A percentile compares a stretch with the other conserved stretches of the same genome.
Evolutionary conservation across 495 filamentous ascomycete species (phyloP).

Genomic region (Hyaloscypha variabilis): DNA sequence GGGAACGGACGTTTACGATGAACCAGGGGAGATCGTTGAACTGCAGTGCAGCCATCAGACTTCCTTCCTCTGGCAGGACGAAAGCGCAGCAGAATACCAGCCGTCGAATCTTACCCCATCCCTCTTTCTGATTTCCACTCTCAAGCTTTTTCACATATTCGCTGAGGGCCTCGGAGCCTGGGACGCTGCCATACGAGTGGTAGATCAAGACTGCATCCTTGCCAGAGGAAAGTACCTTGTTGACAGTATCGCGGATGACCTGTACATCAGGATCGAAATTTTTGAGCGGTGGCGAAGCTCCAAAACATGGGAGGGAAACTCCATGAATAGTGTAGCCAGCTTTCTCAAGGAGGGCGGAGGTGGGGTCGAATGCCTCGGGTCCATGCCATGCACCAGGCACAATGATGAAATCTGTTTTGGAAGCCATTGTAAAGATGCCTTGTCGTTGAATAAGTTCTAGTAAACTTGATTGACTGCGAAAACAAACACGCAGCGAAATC

Average conservation of each 20-base stretch:
- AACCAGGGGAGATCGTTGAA: constrained; percentile 22
- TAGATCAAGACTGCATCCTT: constrained; percentile 41
- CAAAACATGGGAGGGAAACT: constrained; percentile 4
- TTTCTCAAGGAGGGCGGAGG: constrained; percentile 16
- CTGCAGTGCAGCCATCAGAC: constrained; percentile 17
- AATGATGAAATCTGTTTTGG: constrained; percentile 25
- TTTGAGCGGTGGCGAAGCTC: constrained; percentile 11
- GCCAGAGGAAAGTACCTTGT: constrained; percentile 39
- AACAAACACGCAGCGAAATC: background rate
- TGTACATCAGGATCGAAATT: constrained; percentile 35
- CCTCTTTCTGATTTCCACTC: constrained; percentile 13
- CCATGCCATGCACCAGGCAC: constrained; percentile 27
- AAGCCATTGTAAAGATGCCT: background rate
- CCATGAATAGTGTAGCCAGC: constrained; percentile 18
- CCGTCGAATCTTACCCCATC: constrained; percentile 17
- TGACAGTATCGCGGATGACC: constrained; percentile 61
- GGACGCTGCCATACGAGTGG: constrained; percentile 44
- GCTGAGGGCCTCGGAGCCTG: constrained; percentile 39
- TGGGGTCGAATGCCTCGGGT: constrained; percentile 21
- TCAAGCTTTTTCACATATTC: constrained; percentile 13
- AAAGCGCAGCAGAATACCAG: constrained; percentile 20
- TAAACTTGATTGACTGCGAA: background rate
- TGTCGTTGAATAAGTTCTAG: background rate
- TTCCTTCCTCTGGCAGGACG: constrained; percentile 18
- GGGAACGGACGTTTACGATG: constrained; percentile 14